Conservation (phyloP, 169 alveolate genomes). For the Plasmodium vinckei region DNA sequence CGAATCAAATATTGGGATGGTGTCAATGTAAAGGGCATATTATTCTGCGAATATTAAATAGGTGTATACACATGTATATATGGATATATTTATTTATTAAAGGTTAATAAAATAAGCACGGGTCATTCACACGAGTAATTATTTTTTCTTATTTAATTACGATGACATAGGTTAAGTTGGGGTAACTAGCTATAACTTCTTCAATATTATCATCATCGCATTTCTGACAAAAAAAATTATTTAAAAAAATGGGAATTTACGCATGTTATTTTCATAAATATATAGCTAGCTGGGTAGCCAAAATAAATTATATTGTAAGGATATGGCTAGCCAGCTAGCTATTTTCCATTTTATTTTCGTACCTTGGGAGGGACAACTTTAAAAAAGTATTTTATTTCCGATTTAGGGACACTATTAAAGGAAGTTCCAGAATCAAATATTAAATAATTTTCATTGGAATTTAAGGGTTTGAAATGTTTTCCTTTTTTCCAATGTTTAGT, state of each 20-base stretch:
- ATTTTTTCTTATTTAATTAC: constrained; percentile 3
- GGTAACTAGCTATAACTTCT: constrained; percentile 47
- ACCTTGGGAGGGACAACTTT: constrained; percentile 79
- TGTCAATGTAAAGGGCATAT: constrained; percentile 77
- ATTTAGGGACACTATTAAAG: constrained; percentile 89
- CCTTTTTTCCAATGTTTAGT: not conserved
- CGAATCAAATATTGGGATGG: constrained; percentile 81
- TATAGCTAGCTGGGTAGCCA: too few relatives aligned
- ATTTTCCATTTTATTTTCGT: not conserved
- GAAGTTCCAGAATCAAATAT: constrained; percentile 93
- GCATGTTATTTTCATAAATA: too few relatives aligned
- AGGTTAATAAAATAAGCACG: too few relatives aligned
- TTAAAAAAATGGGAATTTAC: not conserved
- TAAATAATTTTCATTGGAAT: constrained; percentile 82
- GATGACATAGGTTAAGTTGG: constrained; percentile 50
- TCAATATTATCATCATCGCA: constrained; percentile 66
- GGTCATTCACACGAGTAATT: too few relatives aligned
- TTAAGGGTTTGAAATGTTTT: constrained; percentile 5
- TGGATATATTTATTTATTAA: too few relatives aligned
- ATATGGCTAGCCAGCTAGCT: not conserved
- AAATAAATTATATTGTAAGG: not conserved
- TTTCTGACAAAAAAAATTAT: constrained; percentile 18
- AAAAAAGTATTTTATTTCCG: constrained; percentile 80
- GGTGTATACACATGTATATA: too few relatives aligned
- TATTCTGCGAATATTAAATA: constrained; percentile 36